Conservation (phyloP, 2,329 filamentous ascomycete genomes). For the Calonectria henricotiae region DNA sequence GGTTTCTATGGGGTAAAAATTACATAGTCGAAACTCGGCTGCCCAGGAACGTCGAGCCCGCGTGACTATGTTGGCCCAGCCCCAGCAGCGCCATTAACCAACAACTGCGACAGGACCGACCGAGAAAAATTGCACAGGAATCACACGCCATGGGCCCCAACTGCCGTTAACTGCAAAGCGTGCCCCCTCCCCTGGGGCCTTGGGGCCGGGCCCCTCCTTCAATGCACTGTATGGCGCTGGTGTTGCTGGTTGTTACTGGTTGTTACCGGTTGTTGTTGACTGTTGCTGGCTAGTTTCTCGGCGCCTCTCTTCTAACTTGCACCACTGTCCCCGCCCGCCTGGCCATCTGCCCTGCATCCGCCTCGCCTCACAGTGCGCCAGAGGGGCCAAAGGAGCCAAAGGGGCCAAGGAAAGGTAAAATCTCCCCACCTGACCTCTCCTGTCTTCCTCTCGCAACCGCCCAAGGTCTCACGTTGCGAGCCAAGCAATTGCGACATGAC, state of each 20-base stretch:
- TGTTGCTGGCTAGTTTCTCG: background rate
- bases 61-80: slow-evolving; percentile 51
- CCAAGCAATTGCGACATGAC: slow-evolving; percentile 42
- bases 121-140: slow-evolving; percentile 26
- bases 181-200: background rate
- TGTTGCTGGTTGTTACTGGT: no score
- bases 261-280: no score
- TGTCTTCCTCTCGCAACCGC: slow-evolving; percentile 10
- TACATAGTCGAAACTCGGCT: slow-evolving; percentile 53
- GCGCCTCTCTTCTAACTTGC: background rate
- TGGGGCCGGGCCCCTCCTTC: slow-evolving; percentile 8
- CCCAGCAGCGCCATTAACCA: slow-evolving; percentile 38
- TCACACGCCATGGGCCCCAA: slow-evolving; percentile 45
- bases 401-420: background rate
- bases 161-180: slow-evolving; percentile 54
- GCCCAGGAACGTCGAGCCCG: slow-evolving; percentile 51
- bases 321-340: no score
- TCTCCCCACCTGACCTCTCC: slow-evolving; percentile 30
- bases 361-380: slow-evolving; percentile 14
- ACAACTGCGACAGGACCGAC: slow-evolving; percentile 10
- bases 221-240: background rate
- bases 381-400: background rate
- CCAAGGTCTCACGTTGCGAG: slow-evolving; percentile 28
- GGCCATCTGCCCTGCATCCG: background rate
- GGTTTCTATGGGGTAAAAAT: slow-evolving; percentile 54